Evolutionary conservation across 441 rosid species (phyloP), one percentile per base, ranked within the genome.

Genomic region (Hura crepitans): DNA sequence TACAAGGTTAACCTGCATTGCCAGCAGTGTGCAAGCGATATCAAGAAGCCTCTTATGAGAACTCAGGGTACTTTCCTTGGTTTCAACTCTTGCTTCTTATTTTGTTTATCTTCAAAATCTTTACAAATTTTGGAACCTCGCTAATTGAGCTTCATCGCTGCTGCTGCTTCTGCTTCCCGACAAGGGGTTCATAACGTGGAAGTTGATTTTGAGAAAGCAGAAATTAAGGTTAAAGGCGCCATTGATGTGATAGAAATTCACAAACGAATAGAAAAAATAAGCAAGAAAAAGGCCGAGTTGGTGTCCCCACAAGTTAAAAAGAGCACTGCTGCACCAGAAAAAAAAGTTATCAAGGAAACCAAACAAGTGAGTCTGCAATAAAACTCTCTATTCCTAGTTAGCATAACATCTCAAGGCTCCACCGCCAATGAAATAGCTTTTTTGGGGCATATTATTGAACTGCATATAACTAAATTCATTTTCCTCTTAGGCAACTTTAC

Each of bases 1-100:
- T 88, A 86, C 85, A 89, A 73, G 82, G 87, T 89, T 23, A 89
- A 89, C 67, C 81, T 92, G 64, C 97, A 92, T 20, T 89, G 97
- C 80, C 85, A 60, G 14, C 81, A 92, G 73, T 89, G 94, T 49
- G 91, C 92, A 17, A 66, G 74, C 46, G 83, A 82, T 77, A 82
- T 92, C 78, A 88, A 75, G 76, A 85, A 67, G 77, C 93, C 93
- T 72, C 94, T 89, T 59, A 66, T 88, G 27, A 73, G 73, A 25
- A 80, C 78, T 3, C 79, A 82, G 76, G 93, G 93, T 83, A 56
- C 15, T 10, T 62, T 54, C 22, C 28, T 55, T n/a, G 43, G 13
- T 7, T 47, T 10, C 43, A 6, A 50, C 15, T n/a, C 53, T 6
- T 47, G 17, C 37, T 33, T 35, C 39, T 35, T 35, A 35, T 35